Percentiles rank a stretch among this genome's conserved stretches.
These are phyloP conservation scores for Trichoderma aggressivum DNA, from an alignment of 2,329 filamentous ascomycete species.

Conservation along the genomic window DNA sequence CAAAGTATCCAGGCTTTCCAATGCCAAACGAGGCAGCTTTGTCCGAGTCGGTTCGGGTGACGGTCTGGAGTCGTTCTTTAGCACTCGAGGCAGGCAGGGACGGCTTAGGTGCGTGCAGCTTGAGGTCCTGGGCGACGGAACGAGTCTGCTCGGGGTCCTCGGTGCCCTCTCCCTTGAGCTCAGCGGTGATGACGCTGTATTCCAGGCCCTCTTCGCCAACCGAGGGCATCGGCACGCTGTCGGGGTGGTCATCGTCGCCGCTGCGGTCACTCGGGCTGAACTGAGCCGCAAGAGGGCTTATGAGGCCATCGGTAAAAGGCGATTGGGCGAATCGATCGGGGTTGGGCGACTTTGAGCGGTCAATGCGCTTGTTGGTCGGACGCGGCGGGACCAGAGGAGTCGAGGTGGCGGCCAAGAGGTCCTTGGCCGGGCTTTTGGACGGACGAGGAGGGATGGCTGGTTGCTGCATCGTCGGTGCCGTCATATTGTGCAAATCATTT, in stretches of 20 bases:
- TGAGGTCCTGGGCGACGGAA: conserved; percentile 74
- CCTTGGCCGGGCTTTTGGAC: conserved; percentile 47
- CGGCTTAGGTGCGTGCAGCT: conserved; percentile 85
- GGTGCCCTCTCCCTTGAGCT: conserved; percentile 34
- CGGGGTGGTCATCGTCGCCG: conserved; percentile 55
- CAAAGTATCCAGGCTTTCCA: conserved; percentile 61
- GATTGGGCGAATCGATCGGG: conserved; percentile 80
- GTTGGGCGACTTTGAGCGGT: conserved; percentile 74
- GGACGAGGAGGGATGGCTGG: conserved; percentile 59
- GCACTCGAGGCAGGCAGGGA: conserved; percentile 78
- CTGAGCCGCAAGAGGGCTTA: conserved; percentile 38
- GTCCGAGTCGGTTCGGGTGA: conserved; percentile 89
- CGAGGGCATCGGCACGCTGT: conserved; percentile 77
- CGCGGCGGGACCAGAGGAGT: conserved; percentile 76
- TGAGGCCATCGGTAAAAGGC: conserved; percentile 72
- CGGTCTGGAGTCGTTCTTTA: conserved; percentile 75
- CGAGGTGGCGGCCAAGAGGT: conserved; percentile 30
- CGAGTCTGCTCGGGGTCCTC: conserved; percentile 62
- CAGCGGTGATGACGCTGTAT: conserved; percentile 64
- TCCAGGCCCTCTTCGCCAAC: conserved; percentile 88
- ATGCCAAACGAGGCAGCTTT: conserved; percentile 82
- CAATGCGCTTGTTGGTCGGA: conserved; percentile 64
- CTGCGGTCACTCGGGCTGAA: conserved; percentile 35
- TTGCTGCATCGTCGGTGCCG: conserved; percentile 47
- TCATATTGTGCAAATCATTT: conserved; percentile 37